Evolutionary conservation across 176 grass and related monocot genomes (phyloP).

Genomic region (Oryza meyeriana): DNA sequence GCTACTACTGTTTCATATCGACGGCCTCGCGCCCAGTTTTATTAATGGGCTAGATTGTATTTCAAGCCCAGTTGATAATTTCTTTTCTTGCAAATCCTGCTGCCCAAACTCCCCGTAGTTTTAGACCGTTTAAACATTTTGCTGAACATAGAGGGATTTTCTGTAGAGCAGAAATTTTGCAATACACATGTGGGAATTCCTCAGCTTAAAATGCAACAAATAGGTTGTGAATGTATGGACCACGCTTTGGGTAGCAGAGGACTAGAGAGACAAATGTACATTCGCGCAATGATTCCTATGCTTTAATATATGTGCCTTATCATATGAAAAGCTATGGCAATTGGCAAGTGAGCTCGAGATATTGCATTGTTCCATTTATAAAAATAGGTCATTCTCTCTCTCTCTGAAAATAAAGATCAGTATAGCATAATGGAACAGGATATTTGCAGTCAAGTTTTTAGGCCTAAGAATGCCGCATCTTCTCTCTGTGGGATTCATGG

Average conservation of each 20-base stretch:
- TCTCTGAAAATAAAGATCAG: neutral
- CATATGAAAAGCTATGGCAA: neutral
- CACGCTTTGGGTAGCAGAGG: neutral
- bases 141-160: too few relatives aligned
- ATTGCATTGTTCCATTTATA: neutral
- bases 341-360: neutral
- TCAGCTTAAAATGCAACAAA: neutral
- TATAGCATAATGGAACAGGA: neutral
- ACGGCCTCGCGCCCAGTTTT: neutral
- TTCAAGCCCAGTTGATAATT: neutral
- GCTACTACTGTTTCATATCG: neutral
- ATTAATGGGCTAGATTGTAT: neutral
- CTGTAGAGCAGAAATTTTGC: neutral
- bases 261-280: neutral
- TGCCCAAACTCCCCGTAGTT: neutral
- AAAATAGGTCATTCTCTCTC: neutral
- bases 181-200: neutral
- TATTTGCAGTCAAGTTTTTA: neutral
- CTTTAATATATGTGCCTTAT: slow-evolving; percentile 13
- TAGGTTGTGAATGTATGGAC: neutral
- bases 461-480: neutral
- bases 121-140: neutral
- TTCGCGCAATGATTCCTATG: neutral
- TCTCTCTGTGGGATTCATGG: neutral
- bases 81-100: neutral